These are phyloP conservation scores for Penicillium flavigenum DNA, from an alignment of 495 filamentous ascomycete species.

Conservation along the genomic window DNA sequence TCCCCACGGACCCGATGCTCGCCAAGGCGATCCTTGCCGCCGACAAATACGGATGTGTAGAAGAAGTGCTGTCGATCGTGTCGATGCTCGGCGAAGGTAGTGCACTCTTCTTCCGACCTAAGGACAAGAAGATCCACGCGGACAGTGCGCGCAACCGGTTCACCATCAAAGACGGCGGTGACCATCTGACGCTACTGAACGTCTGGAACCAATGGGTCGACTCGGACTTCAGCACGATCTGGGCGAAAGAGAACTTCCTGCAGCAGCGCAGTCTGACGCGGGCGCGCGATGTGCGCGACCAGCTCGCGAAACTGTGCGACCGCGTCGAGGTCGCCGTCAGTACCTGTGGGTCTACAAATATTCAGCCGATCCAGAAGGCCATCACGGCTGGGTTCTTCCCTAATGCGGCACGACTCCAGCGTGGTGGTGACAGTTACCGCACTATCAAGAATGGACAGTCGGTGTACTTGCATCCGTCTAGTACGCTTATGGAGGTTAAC, in stretches of 20 bases:
- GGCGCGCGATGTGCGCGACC: slow-evolving; percentile 90
- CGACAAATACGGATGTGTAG: slow-evolving; percentile 83
- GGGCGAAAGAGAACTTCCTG: slow-evolving; percentile 91
- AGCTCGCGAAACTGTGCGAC: slow-evolving; percentile 92
- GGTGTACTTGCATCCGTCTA: slow-evolving; percentile 87
- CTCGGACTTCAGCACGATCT: slow-evolving; percentile 82
- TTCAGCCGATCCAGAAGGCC: slow-evolving; percentile 78
- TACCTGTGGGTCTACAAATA: slow-evolving; percentile 67
- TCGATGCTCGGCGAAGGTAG: slow-evolving; percentile 89
- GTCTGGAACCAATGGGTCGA: slow-evolving; percentile 98
- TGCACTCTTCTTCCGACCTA: slow-evolving; percentile 91
- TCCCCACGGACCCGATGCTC: slow-evolving; percentile 92
- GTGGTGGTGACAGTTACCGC: slow-evolving; percentile 86
- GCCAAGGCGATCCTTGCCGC: slow-evolving; percentile 90
- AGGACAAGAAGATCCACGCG: slow-evolving; percentile 96
- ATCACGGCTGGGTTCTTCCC: slow-evolving; percentile 93
- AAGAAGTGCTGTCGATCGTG: slow-evolving; percentile 92
- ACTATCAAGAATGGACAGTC: slow-evolving; percentile 90
- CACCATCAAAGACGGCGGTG: slow-evolving; percentile 88
- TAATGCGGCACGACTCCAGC: slow-evolving; percentile 83
- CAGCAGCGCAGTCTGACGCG: slow-evolving; percentile 84
- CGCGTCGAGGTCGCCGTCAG: slow-evolving; percentile 78
- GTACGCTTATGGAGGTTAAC: slow-evolving; percentile 74
- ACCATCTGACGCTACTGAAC: slow-evolving; percentile 88
- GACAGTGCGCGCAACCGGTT: slow-evolving; percentile 91